A percentile compares a stretch with the other conserved stretches of the same genome.
These are phyloP conservation scores for Aspergillus niger DNA, from an alignment of 2,329 filamentous ascomycete genomes.

Conservation along the genomic window DNA sequence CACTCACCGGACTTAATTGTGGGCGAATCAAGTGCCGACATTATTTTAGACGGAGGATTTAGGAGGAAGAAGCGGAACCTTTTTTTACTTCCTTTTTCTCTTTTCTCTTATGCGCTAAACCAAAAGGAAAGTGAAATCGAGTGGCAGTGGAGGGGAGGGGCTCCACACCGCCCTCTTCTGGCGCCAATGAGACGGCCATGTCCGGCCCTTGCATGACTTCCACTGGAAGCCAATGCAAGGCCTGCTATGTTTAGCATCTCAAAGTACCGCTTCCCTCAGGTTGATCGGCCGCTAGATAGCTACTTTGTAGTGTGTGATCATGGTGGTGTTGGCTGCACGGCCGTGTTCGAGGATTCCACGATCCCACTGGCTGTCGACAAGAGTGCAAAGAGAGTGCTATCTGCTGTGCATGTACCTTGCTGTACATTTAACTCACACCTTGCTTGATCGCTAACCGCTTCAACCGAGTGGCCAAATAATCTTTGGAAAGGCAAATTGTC, in stretches of 20 bases:
- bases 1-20: slow-evolving; percentile 16
- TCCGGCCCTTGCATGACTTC: slow-evolving; percentile 14
- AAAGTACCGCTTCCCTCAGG: neutral
- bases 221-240: slow-evolving; percentile 23
- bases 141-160: slow-evolving; percentile 11
- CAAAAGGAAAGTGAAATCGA: neutral
- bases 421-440: neutral
- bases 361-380: neutral
- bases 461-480: neutral
- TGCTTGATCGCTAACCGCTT: neutral
- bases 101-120: slow-evolving; percentile 7
- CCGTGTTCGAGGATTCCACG: too few species aligned
- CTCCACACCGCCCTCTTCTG: slow-evolving; percentile 5
- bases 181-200: slow-evolving; percentile 13
- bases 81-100: too few species aligned
- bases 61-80: slow-evolving; percentile 2
- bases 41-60: slow-evolving; percentile 15
- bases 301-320: too few species aligned
- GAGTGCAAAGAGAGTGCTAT: neutral
- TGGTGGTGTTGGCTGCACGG: too few species aligned
- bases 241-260: slow-evolving; percentile 30
- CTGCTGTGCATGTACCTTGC: neutral
- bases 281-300: slow-evolving; percentile 22
- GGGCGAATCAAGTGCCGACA: slow-evolving; percentile 9
- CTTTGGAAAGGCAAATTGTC: neutral